Conservation (phyloP, 768 basidiomycete genomes). For the Boletus bicolor region DNA sequence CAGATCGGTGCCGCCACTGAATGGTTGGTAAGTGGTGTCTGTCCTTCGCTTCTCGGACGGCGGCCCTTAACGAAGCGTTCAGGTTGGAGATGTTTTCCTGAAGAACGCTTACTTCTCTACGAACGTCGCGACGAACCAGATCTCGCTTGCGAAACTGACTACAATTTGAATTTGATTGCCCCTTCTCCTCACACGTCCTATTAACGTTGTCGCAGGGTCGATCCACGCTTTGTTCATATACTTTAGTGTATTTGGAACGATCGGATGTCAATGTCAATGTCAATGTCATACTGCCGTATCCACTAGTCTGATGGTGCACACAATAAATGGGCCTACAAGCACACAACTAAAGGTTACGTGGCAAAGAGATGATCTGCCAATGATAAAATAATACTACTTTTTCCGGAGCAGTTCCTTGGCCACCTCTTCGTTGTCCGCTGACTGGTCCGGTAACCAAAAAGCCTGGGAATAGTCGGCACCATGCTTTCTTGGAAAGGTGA, state of each 20-base stretch:
- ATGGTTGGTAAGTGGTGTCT: constrained; percentile 57
- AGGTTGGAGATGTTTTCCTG: constrained; percentile 69
- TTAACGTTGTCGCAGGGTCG: constrained; percentile 8
- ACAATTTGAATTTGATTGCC: constrained; percentile 22
- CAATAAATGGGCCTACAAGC: not conserved
- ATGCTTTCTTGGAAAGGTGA: not conserved
- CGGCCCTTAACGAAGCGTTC: not conserved
- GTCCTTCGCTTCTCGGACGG: not conserved
- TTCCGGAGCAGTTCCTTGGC: constrained; percentile 68
- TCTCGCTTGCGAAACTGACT: constrained; percentile 56
- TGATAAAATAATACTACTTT: constrained; percentile 24
- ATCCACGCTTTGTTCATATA: not conserved
- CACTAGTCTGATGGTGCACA: not conserved
- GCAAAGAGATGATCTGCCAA: not conserved
- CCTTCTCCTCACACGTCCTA: not conserved
- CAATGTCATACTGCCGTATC: not conserved
- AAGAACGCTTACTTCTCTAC: constrained; percentile 77
- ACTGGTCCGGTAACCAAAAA: constrained; percentile 66
- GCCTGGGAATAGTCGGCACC: constrained; percentile 40
- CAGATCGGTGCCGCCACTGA: constrained; percentile 54
- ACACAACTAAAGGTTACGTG: not conserved
- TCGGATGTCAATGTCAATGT: constrained; percentile 4
- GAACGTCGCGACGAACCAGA: constrained; percentile 52
- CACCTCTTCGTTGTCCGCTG: constrained; percentile 65
- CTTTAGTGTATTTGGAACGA: not conserved